These are phyloP conservation scores for Pseudonitzschia pungens DNA, from an alignment of 108 stramenopile genomes.

Conservation along the genomic window DNA sequence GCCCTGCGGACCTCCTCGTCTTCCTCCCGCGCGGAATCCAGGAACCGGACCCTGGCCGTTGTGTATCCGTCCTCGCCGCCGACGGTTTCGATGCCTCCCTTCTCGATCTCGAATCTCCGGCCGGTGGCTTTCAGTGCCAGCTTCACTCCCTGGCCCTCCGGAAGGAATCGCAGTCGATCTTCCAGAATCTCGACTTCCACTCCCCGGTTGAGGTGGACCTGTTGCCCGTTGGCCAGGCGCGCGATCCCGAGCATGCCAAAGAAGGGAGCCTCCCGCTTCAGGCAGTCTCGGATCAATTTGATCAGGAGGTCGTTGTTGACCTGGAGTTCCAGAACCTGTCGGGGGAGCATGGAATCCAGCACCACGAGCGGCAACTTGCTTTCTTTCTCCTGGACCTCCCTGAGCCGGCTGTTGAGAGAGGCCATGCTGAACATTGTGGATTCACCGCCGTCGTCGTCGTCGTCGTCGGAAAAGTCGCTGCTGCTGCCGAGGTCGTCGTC, in stretches of 20 bases:
- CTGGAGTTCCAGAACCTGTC: conserved; percentile 62
- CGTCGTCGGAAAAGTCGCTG: neutral
- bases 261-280: conserved; percentile 49
- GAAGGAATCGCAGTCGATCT: conserved; percentile 30
- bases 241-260: conserved; percentile 73
- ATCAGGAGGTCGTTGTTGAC: conserved; percentile 58
- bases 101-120: conserved; percentile 48
- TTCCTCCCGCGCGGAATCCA: conserved; percentile 51
- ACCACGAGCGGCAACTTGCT: conserved; percentile 61
- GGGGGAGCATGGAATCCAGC: conserved; percentile 70
- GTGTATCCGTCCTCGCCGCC: conserved; percentile 54
- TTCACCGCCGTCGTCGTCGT: neutral
- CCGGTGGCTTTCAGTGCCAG: conserved; percentile 42
- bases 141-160: conserved; percentile 38
- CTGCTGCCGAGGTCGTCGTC: neutral
- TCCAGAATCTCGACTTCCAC: conserved; percentile 62
- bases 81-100: conserved; percentile 52
- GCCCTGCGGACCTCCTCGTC: conserved; percentile 32
- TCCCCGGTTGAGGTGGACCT: conserved; percentile 49
- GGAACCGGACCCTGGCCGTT: conserved; percentile 50
- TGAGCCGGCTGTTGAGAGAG: conserved; percentile 42
- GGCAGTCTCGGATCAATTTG: conserved; percentile 47
- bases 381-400: conserved; percentile 39
- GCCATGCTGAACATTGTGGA: conserved; percentile 31
- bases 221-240: conserved; percentile 35